Base-by-base conservation (phyloP, 1,284 basidiomycete species). In the Pseudozyma thailandica region DNA sequence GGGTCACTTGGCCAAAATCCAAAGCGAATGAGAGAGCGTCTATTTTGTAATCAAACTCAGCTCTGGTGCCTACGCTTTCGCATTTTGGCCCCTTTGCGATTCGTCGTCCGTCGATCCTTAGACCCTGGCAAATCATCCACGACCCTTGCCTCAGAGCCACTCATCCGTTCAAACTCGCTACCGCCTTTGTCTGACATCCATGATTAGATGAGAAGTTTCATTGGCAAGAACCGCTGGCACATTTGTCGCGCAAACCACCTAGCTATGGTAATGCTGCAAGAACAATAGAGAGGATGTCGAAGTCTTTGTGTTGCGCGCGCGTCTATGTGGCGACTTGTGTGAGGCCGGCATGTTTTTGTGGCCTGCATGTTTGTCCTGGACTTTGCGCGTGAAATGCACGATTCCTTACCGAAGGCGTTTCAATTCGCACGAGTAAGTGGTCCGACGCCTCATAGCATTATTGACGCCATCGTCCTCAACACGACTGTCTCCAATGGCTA, bases 341-440 rank as follows among this genome's bases (percentile, higher is more conserved):
- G 9, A n/a, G 35, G 30, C 30, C 30, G 30, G 30, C 30, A 31
- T 15, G 8, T 23, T 20, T 25, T 18, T 38, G 30, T 5, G 4
- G 50, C 16, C 6, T 13, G 2, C 4, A 26, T 5, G n/a, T 7
- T 37, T 12, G 10, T 13, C 18, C 4, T 26, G n/a, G 15, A 37
- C 18, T 21, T 50, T 59, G 62, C 62, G 62, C 62, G 62, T 65
- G 62, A 65, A 65, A 65, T 59, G 62, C 55, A 59, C 33, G n/a
- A 27, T 21, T 27, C 20, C 4, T 16, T 44, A 16, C 33, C n/a
- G n/a, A n/a, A 12, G 13, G 13, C 6, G 13, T 35, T 16, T 35
- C 8, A 35, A 35, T 35, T 9, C 33, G 33, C 15, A 16, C 33
- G 33, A 35, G n/a, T 9, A 35, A n/a, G n/a, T n/a, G n/a, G n/a